These are phyloP conservation scores for Hanseniaspora singularis DNA, from an alignment of 805 yeast species.

Conservation along the genomic window DNA sequence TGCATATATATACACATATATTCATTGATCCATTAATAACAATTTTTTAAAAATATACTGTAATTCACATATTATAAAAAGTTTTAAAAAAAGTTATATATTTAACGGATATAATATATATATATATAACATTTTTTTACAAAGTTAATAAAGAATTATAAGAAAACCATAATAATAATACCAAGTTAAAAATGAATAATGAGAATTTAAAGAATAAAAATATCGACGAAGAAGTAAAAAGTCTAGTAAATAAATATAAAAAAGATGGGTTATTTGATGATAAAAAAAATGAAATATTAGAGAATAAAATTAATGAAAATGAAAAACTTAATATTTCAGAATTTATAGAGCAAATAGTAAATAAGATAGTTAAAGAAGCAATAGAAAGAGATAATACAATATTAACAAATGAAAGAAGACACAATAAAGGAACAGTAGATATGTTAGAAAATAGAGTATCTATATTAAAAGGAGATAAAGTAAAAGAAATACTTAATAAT, in stretches of 20 bases:
- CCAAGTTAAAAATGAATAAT: not conserved
- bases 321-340: slow-evolving; percentile 13
- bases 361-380: slow-evolving; percentile 24
- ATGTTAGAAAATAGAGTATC: slow-evolving; percentile 26
- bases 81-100: too few relatives aligned
- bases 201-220: not conserved
- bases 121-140: too few relatives aligned
- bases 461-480: slow-evolving; percentile 21
- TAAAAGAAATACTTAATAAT: slow-evolving; percentile 20
- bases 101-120: too few relatives aligned
- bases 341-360: slow-evolving; percentile 20
- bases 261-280: slow-evolving; percentile 28
- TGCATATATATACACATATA: too few relatives aligned
- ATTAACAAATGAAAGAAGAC: slow-evolving; percentile 21
- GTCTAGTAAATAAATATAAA: slow-evolving; percentile 25
- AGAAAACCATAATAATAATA: too few relatives aligned
- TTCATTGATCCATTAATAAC: too few relatives aligned
- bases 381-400: slow-evolving; percentile 25
- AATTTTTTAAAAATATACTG: too few relatives aligned
- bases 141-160: too few relatives aligned
- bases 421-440: slow-evolving; percentile 28
- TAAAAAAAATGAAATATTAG: slow-evolving; percentile 23
- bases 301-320: slow-evolving; percentile 18
- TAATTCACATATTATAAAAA: too few relatives aligned
- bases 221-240: slow-evolving; percentile 9